phyloP scores from a whole-genome alignment of 805 yeast genomes.

The Cyberlindnera samutprakarnensis region DNA sequence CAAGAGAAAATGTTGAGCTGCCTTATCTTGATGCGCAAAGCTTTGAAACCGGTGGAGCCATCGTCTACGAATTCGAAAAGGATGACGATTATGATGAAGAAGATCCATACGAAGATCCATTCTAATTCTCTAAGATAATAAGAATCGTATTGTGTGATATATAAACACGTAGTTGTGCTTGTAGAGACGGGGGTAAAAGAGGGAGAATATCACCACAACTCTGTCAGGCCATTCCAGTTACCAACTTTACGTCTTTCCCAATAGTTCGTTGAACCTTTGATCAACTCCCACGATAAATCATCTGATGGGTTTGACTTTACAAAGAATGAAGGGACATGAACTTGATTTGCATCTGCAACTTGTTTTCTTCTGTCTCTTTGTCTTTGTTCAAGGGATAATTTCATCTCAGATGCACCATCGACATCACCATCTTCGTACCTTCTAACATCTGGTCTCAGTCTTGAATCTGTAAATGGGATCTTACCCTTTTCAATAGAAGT shows the following conservation, averaged over 20 bases:
- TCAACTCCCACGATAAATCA: constrained; percentile 40
- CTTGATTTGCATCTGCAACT: constrained; percentile 35
- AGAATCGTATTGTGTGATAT: too few relatives aligned
- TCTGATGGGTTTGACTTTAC: constrained; percentile 20
- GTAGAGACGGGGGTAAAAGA: neutral
- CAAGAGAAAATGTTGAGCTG: constrained; percentile 77
- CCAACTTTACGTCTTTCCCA: constrained; percentile 69
- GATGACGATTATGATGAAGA: constrained; percentile 98
- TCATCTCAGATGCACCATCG: constrained; percentile 64
- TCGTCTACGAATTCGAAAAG: constrained; percentile 90
- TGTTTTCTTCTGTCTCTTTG: constrained; percentile 74
- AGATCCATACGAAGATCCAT: constrained; percentile 96
- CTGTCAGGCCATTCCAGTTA: constrained; percentile 51
- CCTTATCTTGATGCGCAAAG: constrained; percentile 90
- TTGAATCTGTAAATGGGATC: constrained; percentile 82
- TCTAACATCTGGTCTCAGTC: constrained; percentile 81
- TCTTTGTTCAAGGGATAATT: constrained; percentile 62
- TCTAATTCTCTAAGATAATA: constrained; percentile 36
- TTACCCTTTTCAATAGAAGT: constrained; percentile 57
- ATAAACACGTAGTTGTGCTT: neutral
- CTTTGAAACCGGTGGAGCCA: constrained; percentile 82
- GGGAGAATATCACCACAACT: constrained; percentile 42
- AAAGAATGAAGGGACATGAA: constrained; percentile 60
- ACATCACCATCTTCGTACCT: constrained; percentile 62
- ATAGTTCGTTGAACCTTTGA: constrained; percentile 54